A percentile compares a stretch with the other conserved stretches of the same genome.
These are phyloP conservation scores for Rhododendron mucronatum DNA, from an alignment of 148 eudicot species.

Conservation along the genomic window DNA sequence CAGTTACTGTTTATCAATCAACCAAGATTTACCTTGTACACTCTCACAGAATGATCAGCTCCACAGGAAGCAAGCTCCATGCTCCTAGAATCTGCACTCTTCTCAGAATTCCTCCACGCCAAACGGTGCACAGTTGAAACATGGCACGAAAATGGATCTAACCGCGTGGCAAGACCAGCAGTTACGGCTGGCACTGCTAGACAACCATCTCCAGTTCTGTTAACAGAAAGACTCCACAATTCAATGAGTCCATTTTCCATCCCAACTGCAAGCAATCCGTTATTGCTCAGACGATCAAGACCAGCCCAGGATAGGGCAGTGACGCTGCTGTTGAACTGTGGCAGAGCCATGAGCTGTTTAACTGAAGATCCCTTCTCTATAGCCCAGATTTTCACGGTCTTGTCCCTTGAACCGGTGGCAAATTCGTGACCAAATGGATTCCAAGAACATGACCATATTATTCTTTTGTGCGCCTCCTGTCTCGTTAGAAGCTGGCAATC, in stretches of 20 bases:
- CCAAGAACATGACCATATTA: slow-evolving; percentile 97
- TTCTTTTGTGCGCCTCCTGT: slow-evolving; percentile 93
- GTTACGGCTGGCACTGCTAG: slow-evolving; percentile 11
- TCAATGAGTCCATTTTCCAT: slow-evolving; percentile 84
- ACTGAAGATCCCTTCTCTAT: slow-evolving; percentile 47
- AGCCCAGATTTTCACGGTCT: slow-evolving; percentile 81
- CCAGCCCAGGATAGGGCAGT: slow-evolving; percentile 88
- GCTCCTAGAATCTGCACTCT: slow-evolving; percentile 33
- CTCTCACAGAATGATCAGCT: slow-evolving; percentile 83
- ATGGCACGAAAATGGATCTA: slow-evolving; percentile 76
- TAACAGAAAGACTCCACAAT: slow-evolving; percentile 52
- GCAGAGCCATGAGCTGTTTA: slow-evolving; percentile 55
- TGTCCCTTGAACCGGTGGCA: slow-evolving; percentile 94
- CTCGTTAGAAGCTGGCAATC: slow-evolving; percentile 50
- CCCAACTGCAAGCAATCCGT: slow-evolving; percentile 77
- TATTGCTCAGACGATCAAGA: slow-evolving; percentile 37
- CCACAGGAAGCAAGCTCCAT: slow-evolving; percentile 89
- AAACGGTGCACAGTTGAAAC: slow-evolving; percentile 71
- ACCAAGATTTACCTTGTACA: slow-evolving; percentile 44
- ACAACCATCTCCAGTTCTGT: slow-evolving; percentile 22
- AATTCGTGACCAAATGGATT: slow-evolving; percentile 81
- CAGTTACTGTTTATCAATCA: not conserved
- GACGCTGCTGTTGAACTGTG: slow-evolving; percentile 61
- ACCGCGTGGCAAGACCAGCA: slow-evolving; percentile 34
- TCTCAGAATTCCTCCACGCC: slow-evolving; percentile 59